These are phyloP conservation scores for Gardenia jasminoides DNA, from an alignment of 257 asterid species.

Conservation along the genomic window DNA sequence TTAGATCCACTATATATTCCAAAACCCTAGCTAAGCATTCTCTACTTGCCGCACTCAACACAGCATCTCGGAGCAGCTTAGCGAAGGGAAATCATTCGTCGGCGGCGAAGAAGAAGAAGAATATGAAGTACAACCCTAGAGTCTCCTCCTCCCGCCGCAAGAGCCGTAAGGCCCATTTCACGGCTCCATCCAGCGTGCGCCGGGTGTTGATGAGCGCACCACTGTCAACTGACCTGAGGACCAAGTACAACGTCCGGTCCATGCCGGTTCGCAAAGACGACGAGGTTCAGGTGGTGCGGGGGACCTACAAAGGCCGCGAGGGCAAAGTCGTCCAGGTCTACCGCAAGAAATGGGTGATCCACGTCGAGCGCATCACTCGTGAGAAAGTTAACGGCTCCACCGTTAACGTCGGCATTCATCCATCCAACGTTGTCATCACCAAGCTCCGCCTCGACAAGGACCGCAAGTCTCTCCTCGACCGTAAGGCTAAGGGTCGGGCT, in stretches of 20 bases:
- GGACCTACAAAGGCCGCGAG: conserved; percentile 88
- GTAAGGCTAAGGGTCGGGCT: conserved; percentile 84
- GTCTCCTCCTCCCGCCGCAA: conserved; percentile 86
- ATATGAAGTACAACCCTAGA: conserved; percentile 71
- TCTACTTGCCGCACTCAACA: background rate
- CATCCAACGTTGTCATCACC: conserved; percentile 64
- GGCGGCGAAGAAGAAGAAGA: conserved; percentile 27
- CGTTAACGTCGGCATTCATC: conserved; percentile 77
- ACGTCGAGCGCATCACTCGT: conserved; percentile 77
- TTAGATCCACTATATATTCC: conserved; percentile 1
- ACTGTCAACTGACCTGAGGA: conserved; percentile 56
- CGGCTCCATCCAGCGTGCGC: conserved; percentile 86
- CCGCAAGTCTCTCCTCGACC: conserved; percentile 69
- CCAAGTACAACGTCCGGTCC: conserved; percentile 72
- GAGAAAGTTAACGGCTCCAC: conserved; percentile 88
- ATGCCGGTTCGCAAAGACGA: conserved; percentile 92
- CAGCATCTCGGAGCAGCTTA: conserved; percentile 5
- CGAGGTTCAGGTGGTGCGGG: conserved; percentile 82
- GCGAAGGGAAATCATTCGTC: conserved; percentile 15
- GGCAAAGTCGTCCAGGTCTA: conserved; percentile 86
- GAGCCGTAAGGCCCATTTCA: conserved; percentile 86
- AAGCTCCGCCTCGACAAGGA: conserved; percentile 90
- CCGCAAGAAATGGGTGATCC: conserved; percentile 93
- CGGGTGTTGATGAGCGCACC: conserved; percentile 89
- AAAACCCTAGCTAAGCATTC: conserved; percentile 16